A percentile compares a stretch with the other conserved stretches of the same genome.
Conservation (phyloP, 1,139 yeast species). For the Geotrichum reessii region DNA sequence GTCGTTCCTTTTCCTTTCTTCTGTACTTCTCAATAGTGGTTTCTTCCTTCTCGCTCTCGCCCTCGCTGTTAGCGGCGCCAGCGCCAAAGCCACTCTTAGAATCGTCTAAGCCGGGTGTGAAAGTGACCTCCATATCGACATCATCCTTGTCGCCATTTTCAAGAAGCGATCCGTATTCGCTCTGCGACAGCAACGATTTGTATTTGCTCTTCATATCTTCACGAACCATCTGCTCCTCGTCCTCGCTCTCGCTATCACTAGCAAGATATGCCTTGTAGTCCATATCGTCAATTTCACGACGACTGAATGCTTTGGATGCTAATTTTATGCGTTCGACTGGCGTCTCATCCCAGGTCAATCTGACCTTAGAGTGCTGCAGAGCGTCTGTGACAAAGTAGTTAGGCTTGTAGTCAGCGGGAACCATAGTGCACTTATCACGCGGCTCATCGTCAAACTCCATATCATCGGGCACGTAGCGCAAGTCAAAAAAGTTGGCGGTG, state of each 20-base stretch:
- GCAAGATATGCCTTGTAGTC: constrained; percentile 95
- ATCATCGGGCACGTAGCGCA: constrained; percentile 87
- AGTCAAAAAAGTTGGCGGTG: constrained; percentile 88
- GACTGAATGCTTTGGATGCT: constrained; percentile 76
- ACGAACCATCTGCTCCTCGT: constrained; percentile 41
- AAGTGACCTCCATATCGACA: constrained; percentile 92
- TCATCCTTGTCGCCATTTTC: constrained; percentile 53
- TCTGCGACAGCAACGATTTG: constrained; percentile 52
- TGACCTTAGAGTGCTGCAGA: constrained; percentile 86
- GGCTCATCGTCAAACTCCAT: constrained; percentile 75
- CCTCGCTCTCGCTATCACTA: constrained; percentile 62
- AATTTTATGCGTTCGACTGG: constrained; percentile 83
- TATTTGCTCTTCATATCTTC: constrained; percentile 53
- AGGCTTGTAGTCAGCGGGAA: constrained; percentile 82
- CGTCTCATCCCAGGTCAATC: constrained; percentile 96
- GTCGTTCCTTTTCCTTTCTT: constrained; percentile 89
- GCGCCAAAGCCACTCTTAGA: constrained; percentile 25
- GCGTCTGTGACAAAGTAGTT: constrained; percentile 82
- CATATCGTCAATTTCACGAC: constrained; percentile 91
- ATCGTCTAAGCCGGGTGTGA: constrained; percentile 80
- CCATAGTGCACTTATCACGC: constrained; percentile 61
- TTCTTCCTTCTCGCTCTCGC: constrained; percentile 49
- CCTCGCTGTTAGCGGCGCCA: constrained; percentile 24
- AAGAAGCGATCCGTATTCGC: constrained; percentile 31
- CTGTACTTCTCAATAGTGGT: constrained; percentile 75